Evolutionary conservation across 2,329 filamentous ascomycete species (phyloP), one percentile per base, ranked within the genome.

Genomic region (Aurifilum marmelostoma): DNA sequence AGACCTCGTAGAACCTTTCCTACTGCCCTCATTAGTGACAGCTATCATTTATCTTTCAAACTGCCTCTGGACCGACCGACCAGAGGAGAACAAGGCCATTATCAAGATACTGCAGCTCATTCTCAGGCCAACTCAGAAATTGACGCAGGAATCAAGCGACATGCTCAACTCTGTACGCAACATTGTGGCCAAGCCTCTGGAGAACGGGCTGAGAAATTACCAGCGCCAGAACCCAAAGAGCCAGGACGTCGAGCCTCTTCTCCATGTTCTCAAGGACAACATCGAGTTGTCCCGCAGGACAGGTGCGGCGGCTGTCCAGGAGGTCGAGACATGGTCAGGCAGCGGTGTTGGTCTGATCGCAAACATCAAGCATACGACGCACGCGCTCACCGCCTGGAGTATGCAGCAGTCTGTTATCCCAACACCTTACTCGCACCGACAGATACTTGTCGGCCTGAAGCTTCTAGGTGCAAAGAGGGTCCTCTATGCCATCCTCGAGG

Each of bases 1-100:
- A 91, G 89, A 94, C 75, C 83, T 96, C 14, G 88, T 94, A 3
- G 92, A 94, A 73, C 92, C 92, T 0, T 94, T 94, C 72, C 80
- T 96, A 1, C 80, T 95, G n/a, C 92, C 93, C 0, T 92, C 92
- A 0, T 83, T 96, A 0, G 88, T 95, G 1, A 88, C 90, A 6
- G 92, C 91, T 0, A 85, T 95, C 18, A 84, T 85, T 2, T 95
- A 91, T 82, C 84, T 96, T 70, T 85, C 89, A 1, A 87, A 89
- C 67, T 88, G 92, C 73, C 87, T 93, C 3, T 91, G 90, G 83
- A 84, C 89, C 65, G 87, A 90, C 69, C 86, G 87, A 18, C 80
- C 82, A 3, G 84, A 85, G 21, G 89, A 92, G 73, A 87, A 91
- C 69, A 88, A 89, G 73, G 86, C 91, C 3, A 83, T 92, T 24